Base-by-base conservation (phyloP, 2,329 filamentous ascomycete species). In the Ambrosiella beaveri region DNA sequence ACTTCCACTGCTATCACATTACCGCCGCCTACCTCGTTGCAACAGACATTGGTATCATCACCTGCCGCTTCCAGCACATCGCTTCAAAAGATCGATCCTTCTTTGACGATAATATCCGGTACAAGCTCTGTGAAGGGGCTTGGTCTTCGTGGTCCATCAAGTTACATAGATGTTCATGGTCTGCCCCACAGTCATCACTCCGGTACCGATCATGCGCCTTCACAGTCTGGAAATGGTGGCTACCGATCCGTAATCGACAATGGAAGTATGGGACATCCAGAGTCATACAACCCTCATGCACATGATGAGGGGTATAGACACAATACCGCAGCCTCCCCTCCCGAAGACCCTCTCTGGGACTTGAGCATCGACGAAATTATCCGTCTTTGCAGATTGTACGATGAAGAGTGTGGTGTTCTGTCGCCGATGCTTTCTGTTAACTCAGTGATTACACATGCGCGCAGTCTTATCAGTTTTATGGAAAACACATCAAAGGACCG, bases 371-470 rank as follows among this genome's bases (percentile, higher is more conserved):
- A 89, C 40, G 89, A 96, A 66, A 87, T 93, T 65, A 69, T 91
- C 17, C 80, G 88, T 1, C 71, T 96, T 12, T 88, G 87, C 63
- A 76, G 80, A 12, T 74, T 94, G 0, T 91, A 93, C 66, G 86
- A 95, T 63, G 89, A 96, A 64, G 90, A 96, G 67, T 84, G 94
- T 65, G 88, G 88, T 49, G 79, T 91, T 65, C 94, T 95, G 88
- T 95, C 95, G 67, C 91, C 91, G 0, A 79, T 95, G 3, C 69
- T 95, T 52, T 79, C 87, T 63, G 85, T 95, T 40, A 79, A 85
- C 47, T 76, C 76, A 47, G 73, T 94, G 44, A 81, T 86, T 41
- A 73, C 74, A 5, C 86, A 95, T 67, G 82, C 84, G 6, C 82
- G 79, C 62, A 75, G 77, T 60, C 72, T 95, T 1, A 84, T 83